Base-by-base conservation (phyloP, 495 filamentous ascomycete species). In the Xylaria venustula region DNA sequence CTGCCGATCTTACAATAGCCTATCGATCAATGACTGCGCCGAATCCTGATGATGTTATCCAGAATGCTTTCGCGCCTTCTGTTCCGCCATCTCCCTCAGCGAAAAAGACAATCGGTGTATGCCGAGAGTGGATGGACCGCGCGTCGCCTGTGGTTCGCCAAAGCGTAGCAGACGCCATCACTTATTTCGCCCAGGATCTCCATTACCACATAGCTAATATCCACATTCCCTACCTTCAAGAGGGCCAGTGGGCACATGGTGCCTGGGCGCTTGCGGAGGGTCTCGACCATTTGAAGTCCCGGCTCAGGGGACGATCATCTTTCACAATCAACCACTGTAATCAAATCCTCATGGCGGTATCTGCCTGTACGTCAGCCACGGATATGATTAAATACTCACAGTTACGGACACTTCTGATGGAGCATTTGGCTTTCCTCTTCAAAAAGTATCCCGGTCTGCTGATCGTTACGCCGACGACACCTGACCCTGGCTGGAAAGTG, bases 261-360 rank as follows among this genome's bases (percentile, higher is more conserved):
- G 74, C 92, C 7, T 95, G 89, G 30, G 94, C 93, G 70, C 86
- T 97, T 59, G 70, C 81, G 17, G 90, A 93, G 58, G 84, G 85
- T 28, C 75, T 80, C 30, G 77, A 72, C 37, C 70, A 73, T 22
- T 72, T 74, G 1, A 63, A 60, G n/a, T 40, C 59, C 1, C 72
- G 74, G 22, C 59, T 65, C 6, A 2, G 36, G 25, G 54, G 71
- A 52, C 61, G 66, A 8, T 11, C 53, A 0, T 48, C 73, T 32
- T 11, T 44, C 6, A 71, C 79, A 9, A 73, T 96, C 51, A 88
- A 87, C 14, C 73, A 87, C 2, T 79, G 89, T 8, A 96, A 91
- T 75, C 85, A 88, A 58, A 72, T 97, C n/a, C 78, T 93, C 7
- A 71, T 96, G 20, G 77, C 79, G 0, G 75, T 91, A 32, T 87